Base-by-base conservation (phyloP, 2,329 filamentous ascomycete genomes). In the Phialophora expanda region DNA sequence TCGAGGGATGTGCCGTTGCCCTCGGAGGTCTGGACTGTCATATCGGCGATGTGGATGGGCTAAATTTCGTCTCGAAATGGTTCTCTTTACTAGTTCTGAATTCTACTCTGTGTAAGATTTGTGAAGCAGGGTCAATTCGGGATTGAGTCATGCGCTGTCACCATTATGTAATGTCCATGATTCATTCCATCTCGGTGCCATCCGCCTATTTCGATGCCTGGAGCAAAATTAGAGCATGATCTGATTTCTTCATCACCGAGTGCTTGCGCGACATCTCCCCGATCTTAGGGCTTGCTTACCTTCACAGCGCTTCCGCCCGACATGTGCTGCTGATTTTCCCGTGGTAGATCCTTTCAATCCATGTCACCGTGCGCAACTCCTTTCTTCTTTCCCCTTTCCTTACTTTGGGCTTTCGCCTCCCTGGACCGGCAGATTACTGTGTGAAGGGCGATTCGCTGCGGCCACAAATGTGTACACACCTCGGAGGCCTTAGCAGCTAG, bases 1-100 rank as follows among this genome's bases (percentile, higher is more conserved):
- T 38, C 56, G 46, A 24, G 58, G 20, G 56, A 30, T 48, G 20
- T 34, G 7, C 38, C 57, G 32, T 17, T 46, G n/a, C 24, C 30
- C 32, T 58, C 26, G 5, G 32, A 22, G 28, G n/a, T 7, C 14
- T 54, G 44, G 58, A 28, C 8, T n/a, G 53, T 34, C 53, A 55
- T 55, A 6, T 28, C 28, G 22, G 8, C 11, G 48, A 51, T 14
- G 9, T 26, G 48, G 22, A 51, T 17, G 24, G 4, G 20, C 48
- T 26, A 51, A 22, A 12, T 34, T 12, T 14, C 17, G 14, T 44
- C 38, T 44, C 38, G 38, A 44, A 44, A 20, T n/a, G 38, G 38
- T n/a, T n/a, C 7, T 20, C 17, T 12, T n/a, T 20, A 12, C 17
- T n/a, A n/a, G 2, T n/a, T 44, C 38, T 7, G 14, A 44, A n/a